phyloP scores from a whole-genome alignment of 192 early-diverging fungal species.

The Backusella macrospora region DNA sequence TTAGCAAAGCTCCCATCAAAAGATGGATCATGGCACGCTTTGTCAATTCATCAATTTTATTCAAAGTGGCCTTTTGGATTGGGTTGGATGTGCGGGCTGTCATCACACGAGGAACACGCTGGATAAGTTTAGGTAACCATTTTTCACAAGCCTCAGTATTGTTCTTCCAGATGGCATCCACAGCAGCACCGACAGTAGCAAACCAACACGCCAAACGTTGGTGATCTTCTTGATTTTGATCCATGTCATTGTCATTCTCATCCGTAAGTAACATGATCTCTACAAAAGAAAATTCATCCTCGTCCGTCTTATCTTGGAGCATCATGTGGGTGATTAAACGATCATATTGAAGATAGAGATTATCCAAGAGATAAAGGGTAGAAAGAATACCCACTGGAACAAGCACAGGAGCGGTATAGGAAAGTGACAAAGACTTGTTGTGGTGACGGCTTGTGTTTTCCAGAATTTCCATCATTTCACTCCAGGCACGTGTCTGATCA shows the following conservation, averaged over 20 bases:
- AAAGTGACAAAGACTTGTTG: neutral
- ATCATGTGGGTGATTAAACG: constrained; percentile 20
- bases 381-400: constrained; percentile 22
- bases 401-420: constrained; percentile 16
- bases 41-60: neutral
- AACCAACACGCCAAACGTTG: constrained; percentile 23
- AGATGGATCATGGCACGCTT: constrained; percentile 12
- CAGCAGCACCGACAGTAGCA: constrained; percentile 26
- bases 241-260: neutral
- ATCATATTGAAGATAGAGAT: constrained; percentile 19
- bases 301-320: neutral
- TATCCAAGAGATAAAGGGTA: constrained; percentile 20
- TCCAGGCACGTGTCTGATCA: constrained; percentile 7
- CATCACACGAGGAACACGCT: constrained; percentile 14
- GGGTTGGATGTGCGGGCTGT: neutral
- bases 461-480: constrained; percentile 18
- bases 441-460: neutral
- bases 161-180: constrained; percentile 32
- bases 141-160: constrained; percentile 8
- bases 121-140: neutral
- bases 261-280: constrained; percentile 19
- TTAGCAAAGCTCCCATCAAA: constrained; percentile 4
- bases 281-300: constrained; percentile 6
- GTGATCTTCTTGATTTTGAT: neutral
- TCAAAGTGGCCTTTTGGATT: neutral